Conservation (phyloP, 305 asterid species). For the Solanum hybrid region DNA sequence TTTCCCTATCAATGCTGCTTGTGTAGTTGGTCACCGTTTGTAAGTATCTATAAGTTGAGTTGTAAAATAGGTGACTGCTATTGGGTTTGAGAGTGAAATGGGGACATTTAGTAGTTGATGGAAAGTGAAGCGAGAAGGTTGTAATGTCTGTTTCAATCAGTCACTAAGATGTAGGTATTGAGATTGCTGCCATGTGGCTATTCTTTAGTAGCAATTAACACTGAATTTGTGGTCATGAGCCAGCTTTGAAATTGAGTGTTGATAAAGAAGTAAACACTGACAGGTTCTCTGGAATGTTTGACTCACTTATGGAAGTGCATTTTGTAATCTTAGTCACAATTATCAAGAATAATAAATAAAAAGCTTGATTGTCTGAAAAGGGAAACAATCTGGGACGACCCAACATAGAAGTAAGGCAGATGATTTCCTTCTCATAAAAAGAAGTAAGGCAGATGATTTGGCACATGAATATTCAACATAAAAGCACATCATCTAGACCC, state of each 20-base stretch:
- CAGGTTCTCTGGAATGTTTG: neutral
- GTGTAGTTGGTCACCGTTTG: neutral
- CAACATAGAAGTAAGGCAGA: neutral
- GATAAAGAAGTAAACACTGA: neutral
- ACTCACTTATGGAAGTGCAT: neutral
- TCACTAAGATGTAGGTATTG: neutral
- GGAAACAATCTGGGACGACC: neutral
- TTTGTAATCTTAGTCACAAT: neutral
- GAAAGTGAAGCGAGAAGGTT: neutral
- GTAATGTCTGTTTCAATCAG: neutral
- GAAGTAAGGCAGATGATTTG: neutral
- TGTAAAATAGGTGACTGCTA: neutral
- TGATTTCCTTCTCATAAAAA: neutral
- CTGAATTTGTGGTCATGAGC: neutral
- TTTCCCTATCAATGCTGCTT: neutral
- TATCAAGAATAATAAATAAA: neutral
- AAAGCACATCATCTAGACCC: neutral
- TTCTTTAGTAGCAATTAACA: neutral
- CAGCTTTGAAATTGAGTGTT: neutral
- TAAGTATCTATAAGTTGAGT: neutral
- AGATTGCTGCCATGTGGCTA: neutral
- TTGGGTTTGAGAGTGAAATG: constrained; percentile 1
- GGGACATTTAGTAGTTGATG: neutral
- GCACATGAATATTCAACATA: neutral
- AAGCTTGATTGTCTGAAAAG: neutral